Evolutionary conservation across 179 eudicot genomes (phyloP), one percentile per base, ranked within the genome.

Genomic region (Monotropa hypopitys): DNA sequence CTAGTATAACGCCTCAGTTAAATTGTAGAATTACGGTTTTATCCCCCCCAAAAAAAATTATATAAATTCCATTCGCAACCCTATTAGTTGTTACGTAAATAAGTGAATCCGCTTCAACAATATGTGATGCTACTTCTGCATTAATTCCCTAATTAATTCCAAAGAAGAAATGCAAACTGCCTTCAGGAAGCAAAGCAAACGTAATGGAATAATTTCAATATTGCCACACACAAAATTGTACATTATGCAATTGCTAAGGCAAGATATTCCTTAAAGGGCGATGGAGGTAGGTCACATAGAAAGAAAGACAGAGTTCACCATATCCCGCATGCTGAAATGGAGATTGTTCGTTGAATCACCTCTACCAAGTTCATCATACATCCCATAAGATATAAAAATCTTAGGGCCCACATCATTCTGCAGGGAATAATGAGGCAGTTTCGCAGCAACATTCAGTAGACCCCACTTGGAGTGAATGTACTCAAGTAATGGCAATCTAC

Each of bases 391-490:
- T 54, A 93, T 84, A 63, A 82, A 84, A 65, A 95, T 85, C 88
- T 90, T 95, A 72, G 98, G 98, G 68, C 99, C 99, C 0, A 87
- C 97, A 80, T 95, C 99, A 89, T 90, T 91, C 84, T 91, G 98
- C 85, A 95, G 84, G 74, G 99, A 93, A 81, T 89, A 93, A 72
- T 95, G 98, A 32, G 99, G 99, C 80, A 95, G 71, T 82, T 95
- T 95, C 30, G 99, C 99, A 82, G 99, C 97, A 80, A 95, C 90
- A 87, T 95, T 95, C 53, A 95, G 87, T 61, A 95, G 89, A 70
- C 99, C 99, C 93, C 91, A 95, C 87, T 91, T 95, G 72, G 97
- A 95, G 86, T 95, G 99, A 69, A 95, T 95, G 78, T 88, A 95
- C 81, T 95, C 99, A 61, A 95, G 90, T 80, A 91, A 87, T 70